Conservation (phyloP, 2,329 filamentous ascomycete genomes). For the Microascus cirrosus region DNA sequence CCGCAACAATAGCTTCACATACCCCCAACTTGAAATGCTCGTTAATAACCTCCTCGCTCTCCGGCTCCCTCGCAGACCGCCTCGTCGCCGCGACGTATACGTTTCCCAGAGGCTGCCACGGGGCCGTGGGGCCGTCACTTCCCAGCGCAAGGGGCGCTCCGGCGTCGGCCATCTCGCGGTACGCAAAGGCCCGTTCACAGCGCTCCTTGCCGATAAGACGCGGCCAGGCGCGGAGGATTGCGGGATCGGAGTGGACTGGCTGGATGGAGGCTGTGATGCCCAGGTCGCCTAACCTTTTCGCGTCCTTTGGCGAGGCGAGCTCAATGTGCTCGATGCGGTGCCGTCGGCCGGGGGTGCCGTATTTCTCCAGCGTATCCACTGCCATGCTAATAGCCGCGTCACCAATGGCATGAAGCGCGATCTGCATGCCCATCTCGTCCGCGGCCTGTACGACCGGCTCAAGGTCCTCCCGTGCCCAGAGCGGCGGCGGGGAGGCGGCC, state of each 20-base stretch:
- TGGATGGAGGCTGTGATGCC: slow-evolving; percentile 51
- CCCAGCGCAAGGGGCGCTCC: slow-evolving; percentile 46
- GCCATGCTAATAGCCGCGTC: slow-evolving; percentile 46
- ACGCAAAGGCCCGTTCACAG: slow-evolving; percentile 50
- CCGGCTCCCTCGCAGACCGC: slow-evolving; percentile 38
- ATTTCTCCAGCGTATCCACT: slow-evolving; percentile 39
- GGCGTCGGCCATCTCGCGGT: slow-evolving; percentile 45
- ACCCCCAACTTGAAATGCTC: slow-evolving; percentile 40
- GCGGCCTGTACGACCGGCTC: slow-evolving; percentile 42
- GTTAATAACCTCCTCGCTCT: slow-evolving; percentile 31
- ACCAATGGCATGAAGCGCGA: slow-evolving; percentile 55
- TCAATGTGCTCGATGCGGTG: slow-evolving; percentile 58
- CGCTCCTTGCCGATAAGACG: slow-evolving; percentile 40
- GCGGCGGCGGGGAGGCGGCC: slow-evolving; percentile 28
- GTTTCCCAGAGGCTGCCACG: slow-evolving; percentile 41
- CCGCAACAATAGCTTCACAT: slow-evolving; percentile 40
- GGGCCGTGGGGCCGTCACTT: slow-evolving; percentile 48
- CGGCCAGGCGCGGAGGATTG: slow-evolving; percentile 51
- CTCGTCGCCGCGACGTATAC: slow-evolving; percentile 49
- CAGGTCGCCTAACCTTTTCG: slow-evolving; percentile 39
- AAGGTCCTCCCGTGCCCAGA: slow-evolving; percentile 44
- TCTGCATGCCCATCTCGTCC: slow-evolving; percentile 41
- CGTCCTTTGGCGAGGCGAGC: slow-evolving; percentile 42
- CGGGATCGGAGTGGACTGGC: slow-evolving; percentile 48
- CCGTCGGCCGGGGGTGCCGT: slow-evolving; percentile 30